These are phyloP conservation scores for Paraphaeosphaeria sporulosa DNA, from an alignment of 2,329 filamentous ascomycete species.

Conservation along the genomic window DNA sequence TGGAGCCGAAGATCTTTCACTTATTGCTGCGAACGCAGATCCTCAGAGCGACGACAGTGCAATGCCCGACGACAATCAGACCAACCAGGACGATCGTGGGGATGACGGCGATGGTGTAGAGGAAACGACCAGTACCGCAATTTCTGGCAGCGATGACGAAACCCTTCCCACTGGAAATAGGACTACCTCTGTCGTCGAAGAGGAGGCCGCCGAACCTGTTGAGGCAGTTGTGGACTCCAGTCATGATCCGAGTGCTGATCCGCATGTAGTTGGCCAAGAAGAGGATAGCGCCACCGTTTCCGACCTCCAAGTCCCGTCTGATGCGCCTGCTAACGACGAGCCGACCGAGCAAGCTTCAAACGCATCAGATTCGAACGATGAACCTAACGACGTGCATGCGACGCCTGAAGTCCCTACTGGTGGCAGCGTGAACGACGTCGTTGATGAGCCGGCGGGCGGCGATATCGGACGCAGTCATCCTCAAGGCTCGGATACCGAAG, in stretches of 20 bases:
- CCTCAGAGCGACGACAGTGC: not conserved
- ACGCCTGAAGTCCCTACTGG: not conserved
- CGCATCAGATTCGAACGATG: not conserved
- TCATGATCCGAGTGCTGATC: not conserved
- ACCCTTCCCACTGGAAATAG: not conserved
- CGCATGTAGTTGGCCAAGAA: not conserved
- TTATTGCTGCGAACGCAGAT: not conserved
- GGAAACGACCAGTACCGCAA: not conserved
- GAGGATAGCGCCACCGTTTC: constrained; percentile 8
- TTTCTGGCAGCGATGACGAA: not conserved
- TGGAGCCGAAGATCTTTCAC: not conserved
- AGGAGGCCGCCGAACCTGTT: not conserved
- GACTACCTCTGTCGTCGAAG: not conserved
- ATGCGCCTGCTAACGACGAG: not conserved
- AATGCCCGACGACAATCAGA: not conserved
- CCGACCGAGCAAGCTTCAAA: not conserved
- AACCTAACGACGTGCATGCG: not conserved
- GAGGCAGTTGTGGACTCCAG: not conserved
- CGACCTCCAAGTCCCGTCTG: constrained; percentile 1
- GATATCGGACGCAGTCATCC: not conserved
- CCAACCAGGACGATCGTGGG: not conserved
- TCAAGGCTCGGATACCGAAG: constrained; percentile 1
- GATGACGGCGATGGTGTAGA: not conserved
- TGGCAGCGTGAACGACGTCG: not conserved
- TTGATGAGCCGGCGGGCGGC: not conserved